phyloP scores from a whole-genome alignment of 1,284 basidiomycete genomes.

The Boletus sp. region DNA sequence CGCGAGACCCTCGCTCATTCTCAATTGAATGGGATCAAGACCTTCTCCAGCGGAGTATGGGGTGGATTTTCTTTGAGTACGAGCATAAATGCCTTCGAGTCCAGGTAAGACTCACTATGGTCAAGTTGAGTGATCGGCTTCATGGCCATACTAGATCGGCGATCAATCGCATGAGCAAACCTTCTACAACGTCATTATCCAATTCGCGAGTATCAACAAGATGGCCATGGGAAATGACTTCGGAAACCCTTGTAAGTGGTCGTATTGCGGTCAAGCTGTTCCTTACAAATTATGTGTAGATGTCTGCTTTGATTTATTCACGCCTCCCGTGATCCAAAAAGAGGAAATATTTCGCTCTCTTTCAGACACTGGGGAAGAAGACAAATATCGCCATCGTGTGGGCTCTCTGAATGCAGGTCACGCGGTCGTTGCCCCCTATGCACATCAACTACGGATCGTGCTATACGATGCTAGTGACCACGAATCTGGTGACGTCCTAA shows the following conservation, averaged over 20 bases:
- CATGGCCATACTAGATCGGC: slow-evolving; percentile 46
- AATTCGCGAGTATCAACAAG: slow-evolving; percentile 56
- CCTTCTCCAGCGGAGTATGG: slow-evolving; percentile 44
- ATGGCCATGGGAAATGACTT: slow-evolving; percentile 58
- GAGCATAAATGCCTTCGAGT: slow-evolving; percentile 63
- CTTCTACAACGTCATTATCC: slow-evolving; percentile 51
- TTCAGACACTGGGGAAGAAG: slow-evolving; percentile 42
- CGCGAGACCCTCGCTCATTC: slow-evolving; percentile 49
- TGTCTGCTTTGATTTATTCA: slow-evolving; percentile 63
- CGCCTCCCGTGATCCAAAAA: slow-evolving; percentile 59
- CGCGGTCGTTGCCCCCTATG: slow-evolving; percentile 56
- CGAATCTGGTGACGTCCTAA: slow-evolving; percentile 39
- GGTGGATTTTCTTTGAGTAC: slow-evolving; percentile 60
- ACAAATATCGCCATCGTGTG: slow-evolving; percentile 50
- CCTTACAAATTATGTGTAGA: slow-evolving; percentile 36
- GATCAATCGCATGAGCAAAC: slow-evolving; percentile 50
- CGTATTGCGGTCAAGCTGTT: slow-evolving; percentile 3
- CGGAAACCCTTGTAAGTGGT: slow-evolving; percentile 40
- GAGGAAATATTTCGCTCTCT: slow-evolving; percentile 54
- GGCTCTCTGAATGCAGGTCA: slow-evolving; percentile 56
- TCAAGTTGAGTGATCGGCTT: background rate
- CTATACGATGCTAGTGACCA: slow-evolving; percentile 41
- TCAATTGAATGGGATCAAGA: slow-evolving; percentile 62
- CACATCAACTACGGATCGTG: slow-evolving; percentile 61
- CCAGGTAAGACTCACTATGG: slow-evolving; percentile 38